phyloP scores from a whole-genome alignment of 306 rosid genomes.

The Lupinus albus region DNA sequence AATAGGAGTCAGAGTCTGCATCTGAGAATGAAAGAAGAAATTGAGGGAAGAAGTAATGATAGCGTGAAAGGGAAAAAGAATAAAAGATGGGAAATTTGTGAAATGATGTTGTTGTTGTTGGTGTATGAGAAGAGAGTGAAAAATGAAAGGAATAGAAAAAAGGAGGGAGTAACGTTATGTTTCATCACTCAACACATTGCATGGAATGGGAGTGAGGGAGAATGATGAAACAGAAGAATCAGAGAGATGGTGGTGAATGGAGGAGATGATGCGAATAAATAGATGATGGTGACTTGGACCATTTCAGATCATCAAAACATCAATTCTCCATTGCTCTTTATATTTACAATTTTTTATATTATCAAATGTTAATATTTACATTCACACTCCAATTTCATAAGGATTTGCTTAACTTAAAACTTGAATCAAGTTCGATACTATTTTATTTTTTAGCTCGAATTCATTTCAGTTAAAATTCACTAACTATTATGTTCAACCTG shows the following conservation, averaged over 20 bases:
- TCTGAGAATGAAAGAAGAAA: conserved; percentile 33
- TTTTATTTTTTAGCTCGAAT: no score
- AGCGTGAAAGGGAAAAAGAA: neutral
- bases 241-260: neutral
- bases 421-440: no score
- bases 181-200: conserved; percentile 2
- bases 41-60: neutral
- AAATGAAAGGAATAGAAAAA: conserved; percentile 10
- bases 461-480: no score
- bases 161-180: neutral
- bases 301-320: conserved; percentile 32
- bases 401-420: no score
- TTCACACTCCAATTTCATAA: no score
- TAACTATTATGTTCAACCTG: no score
- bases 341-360: no score
- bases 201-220: neutral
- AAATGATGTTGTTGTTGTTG: neutral
- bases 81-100: no score
- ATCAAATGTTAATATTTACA: no score
- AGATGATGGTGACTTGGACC: conserved; percentile 31
- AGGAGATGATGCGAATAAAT: conserved; percentile 20
- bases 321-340: no score
- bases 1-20: conserved; percentile 47
- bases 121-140: neutral
- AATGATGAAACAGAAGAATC: no score